Evolutionary conservation across 2,329 filamentous ascomycete genomes (phyloP).

Genomic region (Hypoxylon sp.): DNA sequence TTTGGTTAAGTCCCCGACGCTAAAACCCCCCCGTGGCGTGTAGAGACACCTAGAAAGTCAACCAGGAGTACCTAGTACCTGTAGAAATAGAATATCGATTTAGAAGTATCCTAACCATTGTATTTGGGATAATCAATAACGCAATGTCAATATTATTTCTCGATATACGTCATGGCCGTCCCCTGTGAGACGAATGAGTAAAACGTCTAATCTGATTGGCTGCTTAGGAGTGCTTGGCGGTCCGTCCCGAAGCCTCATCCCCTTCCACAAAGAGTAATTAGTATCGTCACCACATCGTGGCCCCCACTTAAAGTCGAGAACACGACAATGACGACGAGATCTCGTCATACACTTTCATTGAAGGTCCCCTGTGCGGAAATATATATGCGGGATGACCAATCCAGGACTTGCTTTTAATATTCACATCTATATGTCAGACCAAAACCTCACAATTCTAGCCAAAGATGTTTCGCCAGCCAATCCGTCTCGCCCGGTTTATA

Average conservation of each 20-base stretch:
- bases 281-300: background rate
- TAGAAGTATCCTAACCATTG: background rate
- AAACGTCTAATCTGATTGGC: background rate
- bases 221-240: slow-evolving; percentile 6
- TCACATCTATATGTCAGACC: background rate
- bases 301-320: slow-evolving; percentile 2
- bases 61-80: background rate
- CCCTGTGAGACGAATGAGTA: no score
- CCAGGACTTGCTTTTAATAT: background rate
- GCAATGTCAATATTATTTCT: background rate
- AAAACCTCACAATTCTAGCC: background rate
- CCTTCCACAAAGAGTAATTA: background rate
- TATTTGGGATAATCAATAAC: background rate
- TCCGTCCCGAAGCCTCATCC: slow-evolving; percentile 1
- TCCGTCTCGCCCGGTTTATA: slow-evolving; percentile 10
- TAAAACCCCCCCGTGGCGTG: no score
- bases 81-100: background rate
- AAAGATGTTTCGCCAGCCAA: slow-evolving; percentile 21
- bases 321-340: slow-evolving; percentile 21
- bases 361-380: background rate
- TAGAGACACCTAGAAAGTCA: background rate
- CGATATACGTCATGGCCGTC: no score
- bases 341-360: slow-evolving; percentile 10
- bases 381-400: background rate
- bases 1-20: background rate